Conservation (phyloP, 1,139 yeast species). For the Saccharomyces pastorianus region DNA sequence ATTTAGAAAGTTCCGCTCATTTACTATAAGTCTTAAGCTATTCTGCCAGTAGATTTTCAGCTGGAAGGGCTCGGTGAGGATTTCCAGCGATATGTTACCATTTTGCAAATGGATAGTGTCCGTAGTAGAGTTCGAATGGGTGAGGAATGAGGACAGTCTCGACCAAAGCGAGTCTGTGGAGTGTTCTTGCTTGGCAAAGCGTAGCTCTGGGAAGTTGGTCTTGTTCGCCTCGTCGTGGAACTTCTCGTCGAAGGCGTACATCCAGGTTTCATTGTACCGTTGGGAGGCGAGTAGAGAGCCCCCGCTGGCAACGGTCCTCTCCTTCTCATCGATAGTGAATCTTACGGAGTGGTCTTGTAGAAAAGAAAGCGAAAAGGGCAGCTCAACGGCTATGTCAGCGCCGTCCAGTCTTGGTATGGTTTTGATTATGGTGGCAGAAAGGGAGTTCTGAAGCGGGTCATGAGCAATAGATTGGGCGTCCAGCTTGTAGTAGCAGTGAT, state of each 20-base stretch:
- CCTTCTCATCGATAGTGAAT: conserved; percentile 55
- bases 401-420: conserved; percentile 14
- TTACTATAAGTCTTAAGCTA: conserved; percentile 46
- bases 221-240: background rate
- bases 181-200: background rate
- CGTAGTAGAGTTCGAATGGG: conserved; percentile 1
- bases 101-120: conserved; percentile 36
- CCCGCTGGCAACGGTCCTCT: conserved; percentile 20
- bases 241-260: conserved; percentile 47
- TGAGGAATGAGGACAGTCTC: background rate
- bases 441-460: conserved; percentile 15
- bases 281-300: conserved; percentile 6
- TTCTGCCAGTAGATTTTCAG: conserved; percentile 42
- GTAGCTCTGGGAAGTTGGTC: background rate
- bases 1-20: conserved; percentile 63
- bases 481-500: conserved; percentile 47
- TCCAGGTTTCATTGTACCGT: conserved; percentile 54
- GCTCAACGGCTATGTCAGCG: conserved; percentile 19
- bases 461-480: conserved; percentile 37
- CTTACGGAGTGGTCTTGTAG: conserved; percentile 44
- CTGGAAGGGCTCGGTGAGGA: conserved; percentile 46
- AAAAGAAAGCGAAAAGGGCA: conserved; percentile 51
- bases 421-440: conserved; percentile 23
- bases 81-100: conserved; percentile 29
- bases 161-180: background rate